Evolutionary conservation across 2,329 filamentous ascomycete species (phyloP).

Genomic region (Pseudogymnoascus sp.): DNA sequence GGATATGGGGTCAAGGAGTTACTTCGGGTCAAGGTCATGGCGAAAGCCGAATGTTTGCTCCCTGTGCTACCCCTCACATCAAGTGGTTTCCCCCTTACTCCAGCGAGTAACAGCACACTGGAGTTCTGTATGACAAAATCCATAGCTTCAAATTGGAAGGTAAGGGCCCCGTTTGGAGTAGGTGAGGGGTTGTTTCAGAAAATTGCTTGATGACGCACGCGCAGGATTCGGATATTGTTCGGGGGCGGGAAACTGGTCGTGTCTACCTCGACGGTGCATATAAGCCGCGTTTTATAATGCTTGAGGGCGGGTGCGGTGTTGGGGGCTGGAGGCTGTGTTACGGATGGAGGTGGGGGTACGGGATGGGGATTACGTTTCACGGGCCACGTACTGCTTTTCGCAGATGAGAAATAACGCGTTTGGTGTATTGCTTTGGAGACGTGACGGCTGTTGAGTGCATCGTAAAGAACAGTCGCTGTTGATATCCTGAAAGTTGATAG

Average conservation of each 20-base stretch:
- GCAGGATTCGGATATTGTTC: not conserved
- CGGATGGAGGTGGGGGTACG: not conserved
- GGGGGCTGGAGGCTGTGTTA: not conserved
- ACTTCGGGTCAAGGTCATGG: not conserved
- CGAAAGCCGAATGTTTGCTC: not conserved
- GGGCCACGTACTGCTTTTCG: not conserved
- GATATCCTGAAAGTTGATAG: not conserved
- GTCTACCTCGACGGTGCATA: not conserved
- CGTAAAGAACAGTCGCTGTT: not conserved
- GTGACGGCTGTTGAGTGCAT: not conserved
- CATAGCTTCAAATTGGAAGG: not conserved
- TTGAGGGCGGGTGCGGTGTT: not conserved
- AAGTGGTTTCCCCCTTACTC: not conserved
- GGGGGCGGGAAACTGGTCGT: not conserved
- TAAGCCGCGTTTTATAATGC: not conserved
- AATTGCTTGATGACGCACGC: not conserved
- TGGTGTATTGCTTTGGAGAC: not conserved
- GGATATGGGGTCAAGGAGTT: not conserved
- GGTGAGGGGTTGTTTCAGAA: slow-evolving; percentile 4
- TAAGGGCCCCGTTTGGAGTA: not conserved
- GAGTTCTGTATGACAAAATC: not conserved
- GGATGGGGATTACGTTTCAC: not conserved
- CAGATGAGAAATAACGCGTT: not conserved
- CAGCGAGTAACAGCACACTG: not conserved
- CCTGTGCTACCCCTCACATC: not conserved